phyloP scores from a whole-genome alignment of 2,329 filamentous ascomycete species.

The Aplosporella prunicola region DNA sequence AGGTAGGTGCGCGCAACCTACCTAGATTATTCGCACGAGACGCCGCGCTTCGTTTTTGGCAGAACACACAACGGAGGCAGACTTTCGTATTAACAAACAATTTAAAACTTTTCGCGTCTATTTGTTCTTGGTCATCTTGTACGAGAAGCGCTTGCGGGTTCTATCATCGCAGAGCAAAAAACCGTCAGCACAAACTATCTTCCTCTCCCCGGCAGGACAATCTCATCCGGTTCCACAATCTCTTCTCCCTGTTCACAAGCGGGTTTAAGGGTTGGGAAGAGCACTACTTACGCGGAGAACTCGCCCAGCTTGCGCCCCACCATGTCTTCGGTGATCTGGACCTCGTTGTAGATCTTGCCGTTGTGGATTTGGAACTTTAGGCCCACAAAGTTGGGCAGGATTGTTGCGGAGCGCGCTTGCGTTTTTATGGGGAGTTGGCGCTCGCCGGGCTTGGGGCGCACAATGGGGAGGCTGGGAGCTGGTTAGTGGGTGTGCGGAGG shows the following conservation, averaged over 20 bases:
- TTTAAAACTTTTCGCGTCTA: too few relatives aligned
- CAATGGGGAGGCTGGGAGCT: conserved; percentile 52
- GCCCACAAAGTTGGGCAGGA: conserved; percentile 86
- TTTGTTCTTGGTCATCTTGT: conserved; percentile 64
- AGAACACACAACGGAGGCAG: too few relatives aligned
- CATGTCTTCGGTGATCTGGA: conserved; percentile 88
- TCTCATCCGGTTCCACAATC: neutral
- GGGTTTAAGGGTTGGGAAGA: neutral
- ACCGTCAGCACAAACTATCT: conserved; percentile 12
- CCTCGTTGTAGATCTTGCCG: conserved; percentile 75
- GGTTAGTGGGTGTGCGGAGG: conserved; percentile 31
- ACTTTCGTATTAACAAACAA: too few relatives aligned
- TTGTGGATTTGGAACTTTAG: conserved; percentile 86
- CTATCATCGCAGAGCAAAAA: conserved; percentile 37
- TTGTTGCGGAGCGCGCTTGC: conserved; percentile 77
- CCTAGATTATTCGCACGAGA: too few relatives aligned
- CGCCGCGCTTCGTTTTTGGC: too few relatives aligned
- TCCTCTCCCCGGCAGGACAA: neutral
- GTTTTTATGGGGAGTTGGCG: conserved; percentile 67
- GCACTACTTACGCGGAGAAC: conserved; percentile 70
- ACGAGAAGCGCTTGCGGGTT: conserved; percentile 58
- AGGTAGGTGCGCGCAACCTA: too few relatives aligned
- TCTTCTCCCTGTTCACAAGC: neutral
- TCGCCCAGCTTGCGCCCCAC: conserved; percentile 91
- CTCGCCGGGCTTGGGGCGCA: conserved; percentile 50